Conservation (phyloP, 106 monocot species). For the Allium sativum region DNA sequence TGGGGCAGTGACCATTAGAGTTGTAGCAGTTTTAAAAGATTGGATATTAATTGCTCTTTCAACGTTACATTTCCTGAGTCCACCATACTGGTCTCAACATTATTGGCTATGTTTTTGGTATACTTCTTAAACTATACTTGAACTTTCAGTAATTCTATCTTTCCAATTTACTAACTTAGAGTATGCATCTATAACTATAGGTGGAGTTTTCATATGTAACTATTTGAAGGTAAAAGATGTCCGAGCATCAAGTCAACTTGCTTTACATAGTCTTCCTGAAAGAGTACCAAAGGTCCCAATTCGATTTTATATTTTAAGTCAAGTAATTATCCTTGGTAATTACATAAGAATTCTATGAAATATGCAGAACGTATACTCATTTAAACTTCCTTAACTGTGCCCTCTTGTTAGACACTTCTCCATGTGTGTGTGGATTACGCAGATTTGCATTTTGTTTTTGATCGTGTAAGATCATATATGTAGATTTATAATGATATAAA, state of each 20-base stretch:
- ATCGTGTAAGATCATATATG: too few relatives aligned
- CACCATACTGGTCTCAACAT: conserved; percentile 81
- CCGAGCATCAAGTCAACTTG: conserved; percentile 37
- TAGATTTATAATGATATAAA: too few relatives aligned
- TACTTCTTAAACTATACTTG: too few relatives aligned
- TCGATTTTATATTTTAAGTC: not conserved
- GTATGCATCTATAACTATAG: conserved; percentile 17
- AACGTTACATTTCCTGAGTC: conserved; percentile 89
- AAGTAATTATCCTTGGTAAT: too few relatives aligned
- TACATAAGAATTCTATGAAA: too few relatives aligned
- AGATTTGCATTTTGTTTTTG: too few relatives aligned
- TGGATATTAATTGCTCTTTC: conserved; percentile 94
- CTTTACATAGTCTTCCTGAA: conserved; percentile 46
- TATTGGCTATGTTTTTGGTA: conserved; percentile 88
- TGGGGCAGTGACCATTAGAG: conserved; percentile 76
- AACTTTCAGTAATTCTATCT: not conserved
- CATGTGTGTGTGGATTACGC: too few relatives aligned
- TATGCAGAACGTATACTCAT: too few relatives aligned
- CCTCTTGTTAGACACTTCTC: too few relatives aligned
- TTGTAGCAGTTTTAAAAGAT: conserved; percentile 90
- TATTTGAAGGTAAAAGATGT: conserved; percentile 88
- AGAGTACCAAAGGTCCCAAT: conserved; percentile 54
- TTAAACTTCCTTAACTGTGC: too few relatives aligned
- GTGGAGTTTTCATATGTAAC: conserved; percentile 95
- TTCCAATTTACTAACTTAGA: conserved; percentile 1